phyloP scores from a whole-genome alignment of 495 filamentous ascomycete species.

The Tuber magnatum region DNA sequence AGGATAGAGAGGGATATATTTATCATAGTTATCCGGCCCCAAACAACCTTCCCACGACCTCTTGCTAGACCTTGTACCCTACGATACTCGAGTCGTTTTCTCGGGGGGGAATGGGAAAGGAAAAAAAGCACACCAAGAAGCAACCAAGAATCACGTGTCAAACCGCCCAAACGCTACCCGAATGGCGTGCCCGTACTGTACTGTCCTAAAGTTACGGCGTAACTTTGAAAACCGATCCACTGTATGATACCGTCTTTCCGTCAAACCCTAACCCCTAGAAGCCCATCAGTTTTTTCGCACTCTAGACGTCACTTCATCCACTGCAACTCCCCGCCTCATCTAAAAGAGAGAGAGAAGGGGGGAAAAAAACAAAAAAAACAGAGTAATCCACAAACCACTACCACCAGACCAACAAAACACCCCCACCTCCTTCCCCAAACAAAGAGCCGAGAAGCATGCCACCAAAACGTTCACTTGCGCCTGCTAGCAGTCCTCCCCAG shows the following conservation, averaged over 20 bases:
- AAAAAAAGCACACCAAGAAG: too few species aligned
- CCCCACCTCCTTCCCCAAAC: slow-evolving; percentile 3
- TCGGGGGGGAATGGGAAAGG: too few species aligned
- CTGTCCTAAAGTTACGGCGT: not conserved
- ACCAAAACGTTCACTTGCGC: slow-evolving; percentile 14
- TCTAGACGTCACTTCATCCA: not conserved
- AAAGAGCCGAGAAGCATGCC: slow-evolving; percentile 16
- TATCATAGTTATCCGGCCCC: too few species aligned
- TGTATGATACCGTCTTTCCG: not conserved
- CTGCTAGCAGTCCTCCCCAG: slow-evolving; percentile 44
- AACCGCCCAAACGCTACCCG: too few species aligned
- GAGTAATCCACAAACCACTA: not conserved
- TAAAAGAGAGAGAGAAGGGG: not conserved
- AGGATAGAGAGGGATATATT: too few species aligned
- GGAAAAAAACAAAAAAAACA: not conserved
- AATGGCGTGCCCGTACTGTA: too few species aligned
- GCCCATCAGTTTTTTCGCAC: not conserved
- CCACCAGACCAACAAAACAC: slow-evolving; percentile 12
- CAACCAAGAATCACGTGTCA: too few species aligned
- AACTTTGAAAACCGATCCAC: not conserved
- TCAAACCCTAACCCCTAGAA: not conserved
- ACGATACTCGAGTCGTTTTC: too few species aligned
- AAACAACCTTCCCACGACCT: too few species aligned
- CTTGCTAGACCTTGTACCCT: too few species aligned
- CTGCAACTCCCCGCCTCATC: not conserved